Conservation (phyloP, 305 asterid species). For the Fraxinus albicans region DNA sequence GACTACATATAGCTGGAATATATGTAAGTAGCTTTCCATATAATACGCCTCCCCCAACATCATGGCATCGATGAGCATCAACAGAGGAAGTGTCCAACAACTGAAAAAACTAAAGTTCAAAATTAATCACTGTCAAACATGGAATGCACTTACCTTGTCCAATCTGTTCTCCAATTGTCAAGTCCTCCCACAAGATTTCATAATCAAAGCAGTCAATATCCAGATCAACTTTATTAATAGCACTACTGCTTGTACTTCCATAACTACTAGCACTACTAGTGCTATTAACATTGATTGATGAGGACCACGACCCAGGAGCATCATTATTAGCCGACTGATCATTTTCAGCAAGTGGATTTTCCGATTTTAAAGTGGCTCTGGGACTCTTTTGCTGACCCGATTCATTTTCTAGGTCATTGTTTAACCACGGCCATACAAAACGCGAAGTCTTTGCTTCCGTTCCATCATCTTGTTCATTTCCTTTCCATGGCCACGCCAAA, state of each 20-base stretch:
- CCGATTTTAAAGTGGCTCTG: constrained; percentile 39
- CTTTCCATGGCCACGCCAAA: constrained; percentile 90
- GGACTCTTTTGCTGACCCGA: constrained; percentile 43
- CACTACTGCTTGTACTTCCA: constrained; percentile 75
- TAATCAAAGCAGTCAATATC: constrained; percentile 77
- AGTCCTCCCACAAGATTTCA: constrained; percentile 93
- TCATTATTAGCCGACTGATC: constrained; percentile 46
- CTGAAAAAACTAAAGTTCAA: constrained; percentile 14
- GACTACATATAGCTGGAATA: neutral
- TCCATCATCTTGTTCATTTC: constrained; percentile 65
- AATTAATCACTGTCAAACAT: neutral
- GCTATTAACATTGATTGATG: constrained; percentile 74
- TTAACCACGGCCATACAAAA: constrained; percentile 73
- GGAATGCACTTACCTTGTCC: constrained; percentile 71
- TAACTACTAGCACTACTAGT: constrained; percentile 84
- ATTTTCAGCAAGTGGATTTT: constrained; percentile 47
- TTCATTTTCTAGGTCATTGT: constrained; percentile 60
- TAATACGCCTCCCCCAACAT: neutral
- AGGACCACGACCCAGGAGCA: constrained; percentile 81
- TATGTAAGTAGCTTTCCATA: neutral
- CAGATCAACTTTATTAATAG: constrained; percentile 63
- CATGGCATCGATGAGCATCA: neutral
- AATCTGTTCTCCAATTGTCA: constrained; percentile 88
- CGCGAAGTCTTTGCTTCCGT: constrained; percentile 57
- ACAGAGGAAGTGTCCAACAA: neutral